Base-by-base conservation (phyloP, 345 rosid genomes). In the Mallotus nudiflorus region DNA sequence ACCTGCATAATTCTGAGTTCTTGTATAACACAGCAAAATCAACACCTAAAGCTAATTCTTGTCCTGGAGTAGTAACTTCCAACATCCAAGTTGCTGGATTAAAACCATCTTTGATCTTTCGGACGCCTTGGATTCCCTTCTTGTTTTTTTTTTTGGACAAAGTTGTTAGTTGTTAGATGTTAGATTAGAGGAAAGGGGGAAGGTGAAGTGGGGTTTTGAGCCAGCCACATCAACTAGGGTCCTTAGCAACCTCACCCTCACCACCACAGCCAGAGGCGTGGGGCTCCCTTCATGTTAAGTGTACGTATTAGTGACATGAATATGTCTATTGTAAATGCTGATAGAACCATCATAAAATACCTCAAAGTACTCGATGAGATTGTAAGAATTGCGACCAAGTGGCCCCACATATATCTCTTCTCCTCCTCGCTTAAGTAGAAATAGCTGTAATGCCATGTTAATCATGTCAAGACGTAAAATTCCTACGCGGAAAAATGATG, bases 351-450 rank as follows among this genome's bases (percentile, higher is more conserved):
- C 37, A 18, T 52, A 3, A 9, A 1, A 28, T 56, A 73, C 37
- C 42, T 49, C 60, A 16, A 58, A 89, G 24, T 87, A 89, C 64
- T 80, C 82, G 51, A 86, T 83, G 31, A 89, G 71, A 67, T 91
- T 78, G 53, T 67, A 59, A 58, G 97, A 89, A 61, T 86, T 82
- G 33, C 64, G 86, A 45, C 97, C 97, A 29, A 89, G 74, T 65
- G 89, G 95, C 28, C 97, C 94, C 4, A 82, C 88, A 55, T 88
- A 91, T 61, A 91, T 89, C 61, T 84, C 92, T 68, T 81, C 78
- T 46, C 92, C 97, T 73, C 97, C 97, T 56, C 87, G 71, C 74
- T 84, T 86, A 73, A 91, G 37, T 60, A 91, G 77, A 71, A 89
- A 76, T 37, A 91, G 67, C 97, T 91, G 83, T 69, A 69, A 57